Percentiles rank a stretch among this genome's conserved stretches.
These are phyloP conservation scores for Escovopsis weberi DNA, from an alignment of 2,329 filamentous ascomycete species.

Conservation along the genomic window DNA sequence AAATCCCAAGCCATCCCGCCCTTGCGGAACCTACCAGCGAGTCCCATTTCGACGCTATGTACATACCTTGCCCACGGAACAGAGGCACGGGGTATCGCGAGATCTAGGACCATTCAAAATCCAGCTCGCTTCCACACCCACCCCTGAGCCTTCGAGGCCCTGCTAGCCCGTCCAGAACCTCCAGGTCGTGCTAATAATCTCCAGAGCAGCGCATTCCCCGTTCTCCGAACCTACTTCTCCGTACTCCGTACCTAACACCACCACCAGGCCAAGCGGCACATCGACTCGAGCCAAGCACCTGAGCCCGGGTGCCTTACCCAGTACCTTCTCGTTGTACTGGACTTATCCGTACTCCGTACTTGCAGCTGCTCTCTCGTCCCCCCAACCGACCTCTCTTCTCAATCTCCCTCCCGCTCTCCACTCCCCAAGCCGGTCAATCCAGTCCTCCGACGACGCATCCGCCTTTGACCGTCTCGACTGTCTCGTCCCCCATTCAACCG, in stretches of 20 bases:
- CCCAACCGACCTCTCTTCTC: constrained; percentile 9
- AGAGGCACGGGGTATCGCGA: no score
- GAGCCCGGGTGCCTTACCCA: background rate
- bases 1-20: no score
- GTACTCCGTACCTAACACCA: background rate
- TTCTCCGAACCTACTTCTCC: no score
- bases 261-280: background rate
- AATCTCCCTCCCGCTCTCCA: constrained; percentile 19
- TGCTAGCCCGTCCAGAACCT: no score
- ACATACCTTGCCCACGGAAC: no score
- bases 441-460: constrained; percentile 13
- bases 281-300: background rate
- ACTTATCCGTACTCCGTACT: constrained; percentile 3
- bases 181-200: no score
- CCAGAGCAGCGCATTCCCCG: no score
- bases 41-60: no score
- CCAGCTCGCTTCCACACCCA: no score
- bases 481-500: constrained; percentile 1
- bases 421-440: constrained; percentile 15
- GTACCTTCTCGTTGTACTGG: background rate
- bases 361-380: constrained; percentile 16
- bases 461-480: constrained; percentile 4
- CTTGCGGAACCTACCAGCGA: no score
- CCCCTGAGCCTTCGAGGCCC: no score
- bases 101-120: no score